Evolutionary conservation across 2,329 filamentous ascomycete species (phyloP), one percentile per base, ranked within the genome.

Genomic region (Aspergillus arachidicola): DNA sequence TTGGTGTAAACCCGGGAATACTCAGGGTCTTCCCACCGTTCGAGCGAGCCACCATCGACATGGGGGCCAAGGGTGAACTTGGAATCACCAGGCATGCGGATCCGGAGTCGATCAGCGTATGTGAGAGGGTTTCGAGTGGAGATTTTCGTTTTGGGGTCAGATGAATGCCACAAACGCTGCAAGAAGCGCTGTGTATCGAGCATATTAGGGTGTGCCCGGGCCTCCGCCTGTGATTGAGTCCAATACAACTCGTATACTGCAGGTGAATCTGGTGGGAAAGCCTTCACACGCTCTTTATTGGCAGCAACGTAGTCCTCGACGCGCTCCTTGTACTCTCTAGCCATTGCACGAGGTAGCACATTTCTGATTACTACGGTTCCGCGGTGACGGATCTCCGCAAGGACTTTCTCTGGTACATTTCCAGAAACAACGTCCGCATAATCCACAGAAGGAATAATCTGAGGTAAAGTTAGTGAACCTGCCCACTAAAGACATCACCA

Each of bases 211-310:
- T 93, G 88, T 0, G 84, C 79, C n/a, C 91, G 84, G 4, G 89
- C 90, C 66, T 85, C 83, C 50, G 91, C 80, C 73, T 94, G 91
- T 1, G 89, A 81, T 1, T 83, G 82, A 0, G 89, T 90, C 90
- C 90, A 93, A 77, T 93, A 93, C 1, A 93, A 80, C 73, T 93
- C 91, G 70, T 87, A 92, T 6, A 93, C 90, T 51, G 91, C 87
- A 0, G 89, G 90, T 48, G 88, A 83, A 53, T 89, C 79, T 0
- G 83, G 76, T 0, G 90, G 91, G 66, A 91, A 93, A 2, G 87
- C 90, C 61, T 84, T 80, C 26, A 81, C 75, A 16, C 69, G 71
- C 50, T 76, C 68, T 53, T 73, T 85, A 71, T 93, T 93, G 59
- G 82, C 82, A 14, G 77, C 78, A 7, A 91, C 85, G 68, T 93